Base-by-base conservation (phyloP, 2,329 filamentous ascomycete genomes). In the Nothopassalora personata region DNA sequence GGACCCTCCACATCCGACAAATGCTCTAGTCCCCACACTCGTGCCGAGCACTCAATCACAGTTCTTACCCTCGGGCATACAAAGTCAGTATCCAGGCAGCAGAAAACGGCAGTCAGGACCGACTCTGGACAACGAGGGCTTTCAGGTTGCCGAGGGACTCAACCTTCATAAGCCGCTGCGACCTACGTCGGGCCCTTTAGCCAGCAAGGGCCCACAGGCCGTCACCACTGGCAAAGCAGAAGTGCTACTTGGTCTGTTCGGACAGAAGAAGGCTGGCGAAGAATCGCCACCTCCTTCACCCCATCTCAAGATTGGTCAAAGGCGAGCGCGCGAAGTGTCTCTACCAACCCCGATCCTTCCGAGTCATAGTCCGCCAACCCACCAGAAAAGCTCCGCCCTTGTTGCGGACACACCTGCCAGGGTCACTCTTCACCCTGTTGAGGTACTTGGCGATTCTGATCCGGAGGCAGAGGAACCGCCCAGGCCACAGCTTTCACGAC, bases 131-230 rank as follows among this genome's bases (percentile, higher is more conserved):
- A 59, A 31, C 4, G 66, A 71, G 43, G 70, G 69, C 2, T 66
- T 64, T 49, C 61, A 68, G 30, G 49, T 70, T 4, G 60, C 66
- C 43, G 43, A 49, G 33, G 70, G 70, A 7, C 47, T 70, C 23
- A 71, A 71, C 53, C 63, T 71, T 9, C 53, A 66, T 5, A 56
- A 54, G 9, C 69, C 69, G 19, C 27, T 65, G 13, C 48, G 48
- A 27, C 50, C 60, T 5, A 30, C 54, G 4, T 49, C 56, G 13
- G 47, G 11, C 33, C 19, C 54, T 63, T n/a, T 18, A 33, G 39
- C 39, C n/a, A 43, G 39, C 39, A 43, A 27, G 27, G 50, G n/a
- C 15, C 46, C 36, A 53, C 45, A 30, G 33, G 36, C 36, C 19
- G 19, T n/a, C 36, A 39, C n/a, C 28, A 33, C n/a, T 31, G 33